Base-by-base conservation (phyloP, 495 filamentous ascomycete genomes). In the Aeminium ludgeri region DNA sequence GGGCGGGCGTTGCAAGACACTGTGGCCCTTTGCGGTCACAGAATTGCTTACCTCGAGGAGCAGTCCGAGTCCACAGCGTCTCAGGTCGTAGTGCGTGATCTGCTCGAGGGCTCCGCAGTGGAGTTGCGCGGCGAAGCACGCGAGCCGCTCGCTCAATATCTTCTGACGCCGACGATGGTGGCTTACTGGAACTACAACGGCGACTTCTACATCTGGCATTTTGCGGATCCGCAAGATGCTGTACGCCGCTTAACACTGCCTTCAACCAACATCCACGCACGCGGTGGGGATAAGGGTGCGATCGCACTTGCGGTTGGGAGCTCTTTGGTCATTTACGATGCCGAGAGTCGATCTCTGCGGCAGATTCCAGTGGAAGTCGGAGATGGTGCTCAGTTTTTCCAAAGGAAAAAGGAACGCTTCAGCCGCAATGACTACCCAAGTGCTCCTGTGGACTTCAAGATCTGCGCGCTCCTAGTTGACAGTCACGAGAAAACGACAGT, bases 51-150 rank as follows among this genome's bases (percentile, higher is more conserved):
- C 15, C 15, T 37, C 19, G 13, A 6, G 2, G 2, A 20, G 7
- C 6, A 28, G 11, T 7, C 31, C 6, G 32, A 19, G 17, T n/a
- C n/a, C 15, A 30, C 2, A 10, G 31, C 34, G 32, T 36, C 17
- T 10, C 7, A n/a, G 8, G 41, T 43, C 8, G 16, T 43, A 16
- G 19, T 43, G 7, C 41, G 33, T n/a, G 19, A 43, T 23, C 41
- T 43, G 5, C 10, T 35, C 25, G 28, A 16, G 11, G 41, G 41
- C 10, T 19, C 7, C 7, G 20, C 20, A 5, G 27, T 7, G 3
- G 28, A 17, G 8, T 20, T 36, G 8, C 33, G 20, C 7, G 12
- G 31, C n/a, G 41, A 36, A 10, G 41, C 4, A 6, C 38, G 41
- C 12, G 41, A 37, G 13, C 3, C 10, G 7, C 36, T 43, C 16